Percentiles rank a stretch among this genome's conserved stretches.
Evolutionary conservation across 2,329 filamentous ascomycete genomes (phyloP).

Genomic region (Aquanectria penicillioides): DNA sequence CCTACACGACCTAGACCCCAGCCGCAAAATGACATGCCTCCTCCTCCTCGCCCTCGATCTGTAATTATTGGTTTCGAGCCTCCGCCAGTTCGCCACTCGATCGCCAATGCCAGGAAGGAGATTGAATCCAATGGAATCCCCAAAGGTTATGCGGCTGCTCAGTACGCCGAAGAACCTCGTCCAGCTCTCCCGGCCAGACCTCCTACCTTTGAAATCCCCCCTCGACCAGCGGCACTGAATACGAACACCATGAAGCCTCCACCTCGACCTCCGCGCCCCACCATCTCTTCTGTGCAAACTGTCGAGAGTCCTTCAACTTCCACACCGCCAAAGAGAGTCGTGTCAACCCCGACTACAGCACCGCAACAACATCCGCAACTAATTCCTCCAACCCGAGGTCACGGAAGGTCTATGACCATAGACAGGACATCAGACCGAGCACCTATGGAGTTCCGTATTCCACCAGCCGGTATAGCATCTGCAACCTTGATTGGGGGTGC

Average conservation of each 20-base stretch:
- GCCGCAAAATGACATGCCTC: slow-evolving; percentile 33
- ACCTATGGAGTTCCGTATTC: slow-evolving; percentile 34
- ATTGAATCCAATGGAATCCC: slow-evolving; percentile 52
- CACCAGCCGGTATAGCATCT: slow-evolving; percentile 31
- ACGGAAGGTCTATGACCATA: slow-evolving; percentile 46
- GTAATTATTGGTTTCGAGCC: slow-evolving; percentile 55
- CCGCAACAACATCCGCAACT: slow-evolving; percentile 44
- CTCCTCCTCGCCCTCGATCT: slow-evolving; percentile 32
- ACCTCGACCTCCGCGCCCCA: slow-evolving; percentile 57
- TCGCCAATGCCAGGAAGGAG: slow-evolving; percentile 56
- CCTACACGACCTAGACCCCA: slow-evolving; percentile 61
- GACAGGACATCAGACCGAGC: slow-evolving; percentile 48
- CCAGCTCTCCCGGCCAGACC: slow-evolving; percentile 63
- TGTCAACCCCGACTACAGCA: slow-evolving; percentile 45
- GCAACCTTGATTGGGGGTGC: slow-evolving; percentile 22
- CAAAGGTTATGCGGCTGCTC: slow-evolving; percentile 51
- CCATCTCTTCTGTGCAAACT: slow-evolving; percentile 37
- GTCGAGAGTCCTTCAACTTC: slow-evolving; percentile 27
- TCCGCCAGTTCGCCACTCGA: slow-evolving; percentile 62
- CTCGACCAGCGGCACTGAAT: slow-evolving; percentile 28
- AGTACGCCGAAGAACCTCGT: slow-evolving; percentile 54
- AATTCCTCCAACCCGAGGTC: slow-evolving; percentile 43
- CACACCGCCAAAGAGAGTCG: slow-evolving; percentile 44
- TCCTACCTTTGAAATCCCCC: slow-evolving; percentile 40
- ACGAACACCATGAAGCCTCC: slow-evolving; percentile 43